Conservation (phyloP, 139 green algal species). For the Deuterostichococcus epilithicus region DNA sequence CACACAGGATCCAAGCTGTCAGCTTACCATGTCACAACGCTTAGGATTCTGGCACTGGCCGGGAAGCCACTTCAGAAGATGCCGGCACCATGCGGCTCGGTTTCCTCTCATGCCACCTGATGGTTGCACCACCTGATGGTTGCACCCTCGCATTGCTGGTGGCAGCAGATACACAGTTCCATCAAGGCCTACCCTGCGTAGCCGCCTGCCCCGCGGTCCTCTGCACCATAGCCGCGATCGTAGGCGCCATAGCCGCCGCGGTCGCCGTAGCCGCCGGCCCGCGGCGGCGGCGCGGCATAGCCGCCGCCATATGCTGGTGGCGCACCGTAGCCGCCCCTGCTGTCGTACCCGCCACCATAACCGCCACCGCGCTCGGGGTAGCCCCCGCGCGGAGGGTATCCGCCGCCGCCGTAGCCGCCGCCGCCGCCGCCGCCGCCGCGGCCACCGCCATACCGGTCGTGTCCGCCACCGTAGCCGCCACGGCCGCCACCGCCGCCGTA, state of each 20-base stretch:
- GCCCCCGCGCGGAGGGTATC: background rate
- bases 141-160: no score
- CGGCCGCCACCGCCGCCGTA: background rate
- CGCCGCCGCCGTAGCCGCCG: constrained; percentile 5
- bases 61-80: no score
- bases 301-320: background rate
- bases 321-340: no score
- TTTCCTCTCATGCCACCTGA: no score
- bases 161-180: no score
- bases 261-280: no score
- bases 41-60: no score
- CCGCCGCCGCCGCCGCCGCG: background rate
- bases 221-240: background rate
- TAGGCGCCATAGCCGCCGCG: background rate
- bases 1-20: no score
- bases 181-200: background rate
- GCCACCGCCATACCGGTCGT: background rate
- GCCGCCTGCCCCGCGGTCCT: no score
- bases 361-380: background rate
- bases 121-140: no score
- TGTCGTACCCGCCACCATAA: constrained; percentile 21
- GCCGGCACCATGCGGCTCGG: no score
- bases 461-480: background rate
- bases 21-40: no score
- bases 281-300: background rate